Percentiles rank a stretch among this genome's conserved stretches.
Evolutionary conservation across 495 filamentous ascomycete species (phyloP).

Genomic region (Neurospora hispaniola): DNA sequence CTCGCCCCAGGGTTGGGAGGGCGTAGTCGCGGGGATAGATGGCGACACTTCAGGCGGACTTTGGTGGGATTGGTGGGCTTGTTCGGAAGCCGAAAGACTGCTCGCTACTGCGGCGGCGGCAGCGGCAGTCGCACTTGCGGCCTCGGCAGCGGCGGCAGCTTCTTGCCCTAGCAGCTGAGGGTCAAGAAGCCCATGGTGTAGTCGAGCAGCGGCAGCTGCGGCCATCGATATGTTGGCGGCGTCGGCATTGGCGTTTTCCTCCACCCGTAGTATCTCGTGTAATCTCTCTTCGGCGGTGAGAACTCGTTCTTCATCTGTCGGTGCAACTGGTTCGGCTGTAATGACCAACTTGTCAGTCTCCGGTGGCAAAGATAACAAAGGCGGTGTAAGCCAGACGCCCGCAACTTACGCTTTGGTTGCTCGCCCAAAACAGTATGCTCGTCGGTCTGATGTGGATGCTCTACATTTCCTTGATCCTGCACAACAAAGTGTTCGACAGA

Average conservation of each 20-base stretch:
- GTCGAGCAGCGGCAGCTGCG: slow-evolving; percentile 38
- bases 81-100: slow-evolving; percentile 10
- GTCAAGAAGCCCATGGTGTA: slow-evolving; percentile 37
- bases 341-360: not conserved
- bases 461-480: slow-evolving; percentile 40
- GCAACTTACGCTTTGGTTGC: not conserved
- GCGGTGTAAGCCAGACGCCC: not conserved
- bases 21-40: slow-evolving; percentile 6
- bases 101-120: slow-evolving; percentile 9
- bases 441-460: slow-evolving; percentile 32
- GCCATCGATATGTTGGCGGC: slow-evolving; percentile 31
- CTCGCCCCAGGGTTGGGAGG: slow-evolving; percentile 32
- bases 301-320: slow-evolving; percentile 9
- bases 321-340: slow-evolving; percentile 3
- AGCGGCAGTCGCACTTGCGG: slow-evolving; percentile 13
- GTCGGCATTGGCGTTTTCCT: slow-evolving; percentile 16
- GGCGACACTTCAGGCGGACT: slow-evolving; percentile 4
- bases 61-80: not conserved
- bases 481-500: slow-evolving; percentile 30
- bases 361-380: not conserved
- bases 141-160: slow-evolving; percentile 18
- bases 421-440: slow-evolving; percentile 15
- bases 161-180: slow-evolving; percentile 35
- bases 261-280: slow-evolving; percentile 21
- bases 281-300: slow-evolving; percentile 30